Conservation (phyloP, 2,329 filamentous ascomycete genomes). For the Claviceps citrina region DNA sequence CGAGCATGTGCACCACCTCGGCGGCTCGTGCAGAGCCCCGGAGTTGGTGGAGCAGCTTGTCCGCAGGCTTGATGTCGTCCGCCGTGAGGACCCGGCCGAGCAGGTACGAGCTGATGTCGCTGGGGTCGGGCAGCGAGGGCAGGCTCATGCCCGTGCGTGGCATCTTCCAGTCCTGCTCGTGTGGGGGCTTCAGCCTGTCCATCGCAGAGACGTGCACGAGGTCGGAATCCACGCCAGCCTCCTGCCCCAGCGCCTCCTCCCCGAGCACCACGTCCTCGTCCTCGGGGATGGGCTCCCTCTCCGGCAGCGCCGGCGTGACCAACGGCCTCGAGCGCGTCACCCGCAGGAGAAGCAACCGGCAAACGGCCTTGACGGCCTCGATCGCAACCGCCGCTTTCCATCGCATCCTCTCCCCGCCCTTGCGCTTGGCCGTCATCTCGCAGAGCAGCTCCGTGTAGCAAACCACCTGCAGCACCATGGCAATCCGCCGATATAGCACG, state of each 20-base stretch:
- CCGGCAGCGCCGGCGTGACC: constrained; percentile 69
- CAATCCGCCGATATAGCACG: constrained; percentile 63
- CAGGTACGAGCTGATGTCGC: constrained; percentile 75
- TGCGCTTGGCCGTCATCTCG: constrained; percentile 89
- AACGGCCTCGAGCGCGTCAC: constrained; percentile 73
- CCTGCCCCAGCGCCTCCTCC: constrained; percentile 10
- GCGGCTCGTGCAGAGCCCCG: constrained; percentile 60
- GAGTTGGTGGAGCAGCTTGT: constrained; percentile 68
- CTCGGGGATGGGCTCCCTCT: constrained; percentile 61
- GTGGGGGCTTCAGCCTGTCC: constrained; percentile 15
- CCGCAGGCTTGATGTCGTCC: constrained; percentile 89
- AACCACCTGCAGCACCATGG: constrained; percentile 72
- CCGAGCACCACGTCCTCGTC: constrained; percentile 26
- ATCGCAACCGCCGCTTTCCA: constrained; percentile 81
- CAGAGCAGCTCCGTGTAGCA: constrained; percentile 92
- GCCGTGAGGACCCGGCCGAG: constrained; percentile 82
- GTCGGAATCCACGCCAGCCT: constrained; percentile 28
- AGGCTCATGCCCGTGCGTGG: constrained; percentile 80
- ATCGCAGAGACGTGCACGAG: constrained; percentile 21
- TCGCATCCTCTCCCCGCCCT: constrained; percentile 59
- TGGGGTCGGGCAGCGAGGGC: constrained; percentile 63
- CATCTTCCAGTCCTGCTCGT: constrained; percentile 66
- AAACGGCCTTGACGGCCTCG: constrained; percentile 75
- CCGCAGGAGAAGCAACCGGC: constrained; percentile 62
- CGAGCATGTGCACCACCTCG: constrained; percentile 81